Evolutionary conservation across 805 yeast genomes (phyloP).

Genomic region (Cyberlindnera petersonii): DNA sequence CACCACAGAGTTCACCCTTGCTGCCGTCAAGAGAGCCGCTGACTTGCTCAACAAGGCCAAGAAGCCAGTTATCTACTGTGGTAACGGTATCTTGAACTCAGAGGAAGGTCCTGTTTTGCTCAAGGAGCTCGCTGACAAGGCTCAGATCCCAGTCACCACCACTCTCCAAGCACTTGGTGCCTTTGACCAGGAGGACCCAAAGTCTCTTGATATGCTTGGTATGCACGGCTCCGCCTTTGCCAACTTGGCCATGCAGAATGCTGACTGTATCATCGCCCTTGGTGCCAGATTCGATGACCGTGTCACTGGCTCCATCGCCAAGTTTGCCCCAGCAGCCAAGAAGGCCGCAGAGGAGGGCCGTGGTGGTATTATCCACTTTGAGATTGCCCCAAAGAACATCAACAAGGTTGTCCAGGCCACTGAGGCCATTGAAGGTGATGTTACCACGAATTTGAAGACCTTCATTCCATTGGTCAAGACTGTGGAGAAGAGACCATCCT

Average conservation of each 20-base stretch:
- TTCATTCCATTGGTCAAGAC: slow-evolving; percentile 67
- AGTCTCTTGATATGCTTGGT: slow-evolving; percentile 93
- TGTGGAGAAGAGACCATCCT: slow-evolving; percentile 66
- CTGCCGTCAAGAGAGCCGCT: slow-evolving; percentile 75
- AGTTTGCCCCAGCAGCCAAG: slow-evolving; percentile 92
- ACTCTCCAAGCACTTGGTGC: slow-evolving; percentile 93
- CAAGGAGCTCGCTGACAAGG: slow-evolving; percentile 84
- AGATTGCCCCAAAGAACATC: slow-evolving; percentile 93
- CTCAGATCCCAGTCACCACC: slow-evolving; percentile 93
- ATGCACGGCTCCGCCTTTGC: slow-evolving; percentile 98
- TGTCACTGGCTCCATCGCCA: slow-evolving; percentile 81
- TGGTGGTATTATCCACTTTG: slow-evolving; percentile 97
- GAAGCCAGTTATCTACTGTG: slow-evolving; percentile 85
- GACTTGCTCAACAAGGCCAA: slow-evolving; percentile 75
- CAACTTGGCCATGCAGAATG: slow-evolving; percentile 87
- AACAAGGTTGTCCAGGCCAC: slow-evolving; percentile 96
- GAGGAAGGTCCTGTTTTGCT: slow-evolving; percentile 76
- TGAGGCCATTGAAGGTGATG: slow-evolving; percentile 96
- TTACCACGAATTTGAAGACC: slow-evolving; percentile 66
- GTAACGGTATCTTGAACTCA: slow-evolving; percentile 82
- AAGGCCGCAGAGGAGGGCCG: slow-evolving; percentile 81
- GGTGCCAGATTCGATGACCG: slow-evolving; percentile 99
- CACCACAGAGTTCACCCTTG: slow-evolving; percentile 68
- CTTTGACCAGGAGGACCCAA: slow-evolving; percentile 86
- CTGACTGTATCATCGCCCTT: slow-evolving; percentile 88